phyloP scores from a whole-genome alignment of 495 filamentous ascomycete genomes.

The Penicillium lividum region DNA sequence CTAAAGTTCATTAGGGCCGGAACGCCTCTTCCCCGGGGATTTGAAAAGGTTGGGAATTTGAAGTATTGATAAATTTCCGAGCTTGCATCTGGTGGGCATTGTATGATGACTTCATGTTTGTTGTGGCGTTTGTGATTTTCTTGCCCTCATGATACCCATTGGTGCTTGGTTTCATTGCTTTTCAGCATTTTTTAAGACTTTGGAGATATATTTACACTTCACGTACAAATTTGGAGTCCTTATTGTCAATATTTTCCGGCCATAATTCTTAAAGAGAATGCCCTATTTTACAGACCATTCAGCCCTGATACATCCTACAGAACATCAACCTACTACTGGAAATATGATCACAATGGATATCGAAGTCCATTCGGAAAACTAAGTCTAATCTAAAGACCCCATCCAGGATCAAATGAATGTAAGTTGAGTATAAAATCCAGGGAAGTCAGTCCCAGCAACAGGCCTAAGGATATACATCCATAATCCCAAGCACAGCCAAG shows the following conservation, averaged over 20 bases:
- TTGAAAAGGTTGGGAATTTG: not conserved
- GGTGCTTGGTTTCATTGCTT: too few relatives aligned
- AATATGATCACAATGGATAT: slow-evolving; percentile 14
- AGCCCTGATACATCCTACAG: too few relatives aligned
- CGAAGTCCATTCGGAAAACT: slow-evolving; percentile 25
- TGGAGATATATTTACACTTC: too few relatives aligned
- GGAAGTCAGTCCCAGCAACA: not conserved
- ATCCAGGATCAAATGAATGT: slow-evolving; percentile 15
- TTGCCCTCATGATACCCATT: not conserved
- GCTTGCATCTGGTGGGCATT: not conserved
- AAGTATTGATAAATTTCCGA: not conserved
- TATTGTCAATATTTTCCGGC: too few relatives aligned
- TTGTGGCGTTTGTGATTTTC: not conserved
- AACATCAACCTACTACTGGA: too few relatives aligned
- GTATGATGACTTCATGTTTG: too few relatives aligned
- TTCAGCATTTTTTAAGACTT: too few relatives aligned
- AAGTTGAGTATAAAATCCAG: not conserved
- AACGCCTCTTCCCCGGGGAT: not conserved
- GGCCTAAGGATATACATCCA: not conserved
- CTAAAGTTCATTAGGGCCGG: not conserved
- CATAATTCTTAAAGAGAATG: too few relatives aligned
- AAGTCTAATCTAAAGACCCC: slow-evolving; percentile 7
- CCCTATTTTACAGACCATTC: too few relatives aligned
- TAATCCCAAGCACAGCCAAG: not conserved
- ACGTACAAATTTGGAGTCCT: too few relatives aligned